phyloP scores from a whole-genome alignment of 306 rosid genomes.

The Cucumis cinereus region DNA sequence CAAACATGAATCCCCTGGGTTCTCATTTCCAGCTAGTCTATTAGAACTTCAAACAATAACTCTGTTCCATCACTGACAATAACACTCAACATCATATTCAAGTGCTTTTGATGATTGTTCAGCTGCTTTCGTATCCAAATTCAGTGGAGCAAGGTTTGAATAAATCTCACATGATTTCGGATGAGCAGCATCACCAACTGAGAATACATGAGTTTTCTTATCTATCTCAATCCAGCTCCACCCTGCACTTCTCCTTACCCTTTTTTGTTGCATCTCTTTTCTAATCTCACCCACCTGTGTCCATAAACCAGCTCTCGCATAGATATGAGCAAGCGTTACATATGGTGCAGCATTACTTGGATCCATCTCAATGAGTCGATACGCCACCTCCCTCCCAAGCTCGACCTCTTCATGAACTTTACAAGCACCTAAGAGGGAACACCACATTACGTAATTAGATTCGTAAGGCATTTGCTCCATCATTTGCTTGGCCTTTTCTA shows the following conservation, averaged over 20 bases:
- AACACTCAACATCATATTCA: neutral
- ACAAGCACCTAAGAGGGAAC: constrained; percentile 41
- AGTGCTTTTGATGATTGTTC: neutral
- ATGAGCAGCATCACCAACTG: constrained; percentile 22
- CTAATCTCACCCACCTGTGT: constrained; percentile 33
- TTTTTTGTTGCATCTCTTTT: constrained; percentile 30
- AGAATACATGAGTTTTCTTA: constrained; percentile 26
- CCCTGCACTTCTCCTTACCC: constrained; percentile 24
- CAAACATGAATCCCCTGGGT: neutral
- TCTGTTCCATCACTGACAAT: neutral
- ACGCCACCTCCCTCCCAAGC: constrained; percentile 44
- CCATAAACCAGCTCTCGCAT: constrained; percentile 52
- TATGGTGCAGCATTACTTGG: constrained; percentile 38
- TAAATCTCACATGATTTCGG: neutral
- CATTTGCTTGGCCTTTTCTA: constrained; percentile 41
- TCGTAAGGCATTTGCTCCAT: constrained; percentile 47
- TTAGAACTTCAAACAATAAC: neutral
- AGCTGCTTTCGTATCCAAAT: constrained; percentile 2
- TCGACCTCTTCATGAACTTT: constrained; percentile 43
- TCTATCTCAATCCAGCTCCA: constrained; percentile 43
- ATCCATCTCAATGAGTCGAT: constrained; percentile 37
- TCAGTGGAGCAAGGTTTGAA: neutral
- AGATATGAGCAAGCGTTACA: constrained; percentile 39
- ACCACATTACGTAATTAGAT: constrained; percentile 49
- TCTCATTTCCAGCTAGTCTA: neutral